Conservation (phyloP, 495 filamentous ascomycete species). For the Penicillium canescens region DNA sequence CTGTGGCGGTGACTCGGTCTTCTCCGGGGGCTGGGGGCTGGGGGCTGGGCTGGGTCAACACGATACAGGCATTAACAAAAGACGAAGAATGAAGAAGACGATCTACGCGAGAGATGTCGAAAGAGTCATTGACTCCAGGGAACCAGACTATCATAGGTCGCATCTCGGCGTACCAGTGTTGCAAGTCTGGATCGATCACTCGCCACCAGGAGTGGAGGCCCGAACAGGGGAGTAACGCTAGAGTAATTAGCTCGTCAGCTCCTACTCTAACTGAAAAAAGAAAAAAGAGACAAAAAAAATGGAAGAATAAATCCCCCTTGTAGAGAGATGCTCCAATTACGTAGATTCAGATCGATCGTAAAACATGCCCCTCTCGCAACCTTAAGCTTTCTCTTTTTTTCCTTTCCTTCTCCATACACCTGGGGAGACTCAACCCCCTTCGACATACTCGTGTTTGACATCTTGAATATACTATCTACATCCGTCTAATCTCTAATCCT, state of each 20-base stretch:
- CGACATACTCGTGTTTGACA: not conserved
- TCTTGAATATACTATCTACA: conserved; percentile 2
- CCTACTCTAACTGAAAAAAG: not conserved
- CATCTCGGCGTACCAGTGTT: conserved; percentile 2
- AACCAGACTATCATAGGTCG: conserved; percentile 6
- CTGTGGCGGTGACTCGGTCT: conserved; percentile 10
- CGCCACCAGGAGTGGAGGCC: conserved; percentile 11
- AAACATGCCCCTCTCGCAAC: conserved; percentile 20
- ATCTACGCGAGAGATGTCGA: not conserved
- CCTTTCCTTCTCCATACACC: conserved; percentile 4
- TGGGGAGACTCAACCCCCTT: conserved; percentile 1
- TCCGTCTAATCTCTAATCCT: not conserved
- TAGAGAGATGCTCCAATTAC: conserved; percentile 11
- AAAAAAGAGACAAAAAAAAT: not conserved
- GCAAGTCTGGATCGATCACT: conserved; percentile 19
- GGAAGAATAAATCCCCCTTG: conserved; percentile 1
- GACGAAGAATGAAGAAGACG: not conserved
- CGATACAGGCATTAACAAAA: not conserved
- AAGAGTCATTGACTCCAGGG: conserved; percentile 21
- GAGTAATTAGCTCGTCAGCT: not conserved
- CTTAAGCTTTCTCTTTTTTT: conserved; percentile 16
- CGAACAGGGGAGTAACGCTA: conserved; percentile 3
- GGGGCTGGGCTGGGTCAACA: too few species aligned
- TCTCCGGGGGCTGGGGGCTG: conserved; percentile 5
- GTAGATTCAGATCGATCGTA: conserved; percentile 24